Evolutionary conservation across 1,284 basidiomycete species (phyloP).

Genomic region (Microbotryum lychnidis-dioicae): DNA sequence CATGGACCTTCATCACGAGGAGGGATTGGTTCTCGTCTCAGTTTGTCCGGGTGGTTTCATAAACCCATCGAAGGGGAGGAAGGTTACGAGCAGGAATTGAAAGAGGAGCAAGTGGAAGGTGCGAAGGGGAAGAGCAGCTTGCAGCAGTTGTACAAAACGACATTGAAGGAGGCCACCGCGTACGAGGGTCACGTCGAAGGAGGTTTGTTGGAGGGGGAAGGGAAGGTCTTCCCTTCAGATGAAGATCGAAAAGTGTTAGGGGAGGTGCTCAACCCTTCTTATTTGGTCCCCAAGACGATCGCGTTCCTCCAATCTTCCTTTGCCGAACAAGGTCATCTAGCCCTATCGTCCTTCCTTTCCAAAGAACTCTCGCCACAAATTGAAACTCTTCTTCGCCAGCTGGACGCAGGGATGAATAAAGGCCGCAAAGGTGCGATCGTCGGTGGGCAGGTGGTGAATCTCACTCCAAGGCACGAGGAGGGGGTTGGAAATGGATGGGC

Average conservation of each 20-base stretch:
- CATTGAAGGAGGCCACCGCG: conserved; percentile 14
- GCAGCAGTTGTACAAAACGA: conserved; percentile 32
- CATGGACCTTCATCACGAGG: conserved; percentile 51
- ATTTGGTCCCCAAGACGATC: conserved; percentile 74
- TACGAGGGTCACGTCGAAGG: conserved; percentile 3
- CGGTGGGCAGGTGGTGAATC: conserved; percentile 14
- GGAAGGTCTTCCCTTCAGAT: conserved; percentile 10
- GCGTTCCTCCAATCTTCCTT: conserved; percentile 73
- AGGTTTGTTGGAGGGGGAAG: background rate
- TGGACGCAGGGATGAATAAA: conserved; percentile 11
- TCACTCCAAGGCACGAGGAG: conserved; percentile 55
- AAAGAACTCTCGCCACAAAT: conserved; percentile 59
- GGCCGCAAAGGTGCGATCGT: conserved; percentile 2
- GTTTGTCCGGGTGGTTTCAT: conserved; percentile 95
- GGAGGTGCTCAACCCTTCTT: conserved; percentile 79
- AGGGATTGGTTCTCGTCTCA: conserved; percentile 54
- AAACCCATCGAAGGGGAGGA: conserved; percentile 83
- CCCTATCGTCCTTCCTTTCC: conserved; percentile 75
- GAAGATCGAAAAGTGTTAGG: conserved; percentile 36
- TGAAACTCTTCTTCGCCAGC: conserved; percentile 41
- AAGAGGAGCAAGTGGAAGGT: conserved; percentile 48
- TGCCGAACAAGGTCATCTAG: conserved; percentile 76
- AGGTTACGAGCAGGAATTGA: conserved; percentile 54
- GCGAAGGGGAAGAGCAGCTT: conserved; percentile 69
- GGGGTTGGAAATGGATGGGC: conserved; percentile 56